Evolutionary conservation across 495 filamentous ascomycete species (phyloP).

Genomic region (Hypoxylon lenormandii): DNA sequence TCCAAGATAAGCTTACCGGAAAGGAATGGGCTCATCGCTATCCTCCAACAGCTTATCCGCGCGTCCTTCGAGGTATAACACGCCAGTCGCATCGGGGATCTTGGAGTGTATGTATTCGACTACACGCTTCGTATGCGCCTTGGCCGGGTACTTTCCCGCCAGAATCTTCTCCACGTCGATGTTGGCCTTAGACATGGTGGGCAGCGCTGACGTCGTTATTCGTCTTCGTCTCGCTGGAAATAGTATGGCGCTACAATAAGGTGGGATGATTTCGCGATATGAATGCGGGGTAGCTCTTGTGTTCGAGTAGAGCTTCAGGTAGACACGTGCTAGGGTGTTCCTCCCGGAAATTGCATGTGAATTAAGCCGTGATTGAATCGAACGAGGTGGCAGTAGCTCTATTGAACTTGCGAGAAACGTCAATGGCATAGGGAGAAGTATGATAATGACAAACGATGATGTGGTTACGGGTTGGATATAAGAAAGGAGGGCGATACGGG

Average conservation of each 20-base stretch:
- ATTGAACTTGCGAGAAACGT: constrained; percentile 5
- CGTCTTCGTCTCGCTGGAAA: constrained; percentile 20
- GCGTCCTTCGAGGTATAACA: constrained; percentile 89
- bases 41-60: constrained; percentile 82
- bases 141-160: constrained; percentile 91
- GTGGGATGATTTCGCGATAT: constrained; percentile 28
- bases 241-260: constrained; percentile 3
- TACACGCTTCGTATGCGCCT: constrained; percentile 85
- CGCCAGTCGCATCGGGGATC: constrained; percentile 68
- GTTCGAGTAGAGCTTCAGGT: constrained; percentile 15
- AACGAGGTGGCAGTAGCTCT: not conserved
- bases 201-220: constrained; percentile 17
- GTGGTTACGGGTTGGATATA: not conserved
- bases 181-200: constrained; percentile 46
- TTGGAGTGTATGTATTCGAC: constrained; percentile 75
- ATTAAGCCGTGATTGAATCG: not conserved
- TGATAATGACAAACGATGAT: not conserved
- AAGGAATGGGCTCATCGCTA: constrained; percentile 80
- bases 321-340: constrained; percentile 20
- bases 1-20: constrained; percentile 68
- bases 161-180: constrained; percentile 57
- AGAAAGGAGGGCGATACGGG: not conserved
- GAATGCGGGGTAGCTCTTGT: constrained; percentile 41
- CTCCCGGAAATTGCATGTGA: constrained; percentile 1
- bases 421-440: constrained; percentile 5